phyloP scores from a whole-genome alignment of 371 early-diverging fungal species.

The Entomophthora muscae region DNA sequence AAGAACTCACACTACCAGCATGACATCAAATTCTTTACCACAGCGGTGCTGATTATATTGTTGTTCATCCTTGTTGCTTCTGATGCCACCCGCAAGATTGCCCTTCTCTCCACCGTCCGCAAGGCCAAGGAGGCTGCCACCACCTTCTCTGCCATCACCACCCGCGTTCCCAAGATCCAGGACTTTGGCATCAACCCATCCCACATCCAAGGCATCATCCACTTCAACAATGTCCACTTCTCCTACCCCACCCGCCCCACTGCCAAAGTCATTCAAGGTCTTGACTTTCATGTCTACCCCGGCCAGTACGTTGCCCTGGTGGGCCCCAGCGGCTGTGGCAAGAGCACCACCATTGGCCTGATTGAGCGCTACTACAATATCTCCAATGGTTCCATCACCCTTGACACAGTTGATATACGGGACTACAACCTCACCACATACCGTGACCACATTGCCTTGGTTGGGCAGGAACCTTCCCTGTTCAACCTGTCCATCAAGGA shows the following conservation, averaged over 20 bases:
- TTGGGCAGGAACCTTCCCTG: slow-evolving; percentile 75
- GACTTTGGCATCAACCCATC: slow-evolving; percentile 31
- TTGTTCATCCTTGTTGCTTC: slow-evolving; percentile 10
- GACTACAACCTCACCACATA: slow-evolving; percentile 37
- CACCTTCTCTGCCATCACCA: slow-evolving; percentile 8
- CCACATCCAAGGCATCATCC: slow-evolving; percentile 28
- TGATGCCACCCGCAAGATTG: slow-evolving; percentile 10
- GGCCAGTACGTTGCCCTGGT: no score
- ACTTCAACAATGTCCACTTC: slow-evolving; percentile 43
- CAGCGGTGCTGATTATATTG: no score
- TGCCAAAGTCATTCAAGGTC: slow-evolving; percentile 47
- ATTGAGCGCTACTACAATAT: no score
- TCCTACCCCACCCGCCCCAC: slow-evolving; percentile 67
- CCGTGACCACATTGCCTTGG: slow-evolving; percentile 55
- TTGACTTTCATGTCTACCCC: no score
- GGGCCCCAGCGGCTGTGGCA: no score
- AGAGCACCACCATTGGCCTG: slow-evolving; percentile 45
- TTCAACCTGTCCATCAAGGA: slow-evolving; percentile 71
- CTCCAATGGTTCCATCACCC: slow-evolving; percentile 40
- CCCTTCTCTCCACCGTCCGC: slow-evolving; percentile 4
- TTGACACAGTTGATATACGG: slow-evolving; percentile 49
- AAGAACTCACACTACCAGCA: no score
- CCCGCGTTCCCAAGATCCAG: slow-evolving; percentile 9
- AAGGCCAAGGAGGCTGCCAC: slow-evolving; percentile 10
- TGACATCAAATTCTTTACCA: neutral